phyloP scores from a whole-genome alignment of 2,329 filamentous ascomycete genomes.

The Ceratocystis diversiconidia region DNA sequence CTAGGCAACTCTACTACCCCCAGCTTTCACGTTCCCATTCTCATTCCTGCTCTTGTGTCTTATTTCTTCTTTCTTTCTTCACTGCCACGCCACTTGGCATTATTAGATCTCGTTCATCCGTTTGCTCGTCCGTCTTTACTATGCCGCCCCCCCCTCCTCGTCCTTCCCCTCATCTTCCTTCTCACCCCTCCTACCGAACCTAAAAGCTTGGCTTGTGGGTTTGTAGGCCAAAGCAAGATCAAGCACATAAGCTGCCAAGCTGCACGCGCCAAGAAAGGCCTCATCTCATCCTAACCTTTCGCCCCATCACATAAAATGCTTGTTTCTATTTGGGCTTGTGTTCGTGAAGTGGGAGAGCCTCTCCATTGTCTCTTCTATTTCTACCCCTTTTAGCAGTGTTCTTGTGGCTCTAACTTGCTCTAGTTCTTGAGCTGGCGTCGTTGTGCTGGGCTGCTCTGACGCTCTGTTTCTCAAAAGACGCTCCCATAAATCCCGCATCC shows the following conservation, averaged over 20 bases:
- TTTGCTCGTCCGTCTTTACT: too few relatives aligned
- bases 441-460: too few relatives aligned
- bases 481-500: too few relatives aligned
- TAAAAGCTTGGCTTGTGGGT: not conserved
- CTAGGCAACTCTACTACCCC: not conserved
- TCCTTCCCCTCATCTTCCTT: not conserved
- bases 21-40: not conserved
- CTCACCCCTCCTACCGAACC: not conserved
- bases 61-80: not conserved
- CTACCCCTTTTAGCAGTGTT: not conserved
- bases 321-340: not conserved
- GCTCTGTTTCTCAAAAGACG: too few relatives aligned
- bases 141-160: not conserved
- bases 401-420: too few relatives aligned
- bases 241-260: not conserved
- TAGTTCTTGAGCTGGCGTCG: too few relatives aligned
- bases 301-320: not conserved
- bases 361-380: not conserved
- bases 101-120: too few relatives aligned
- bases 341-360: not conserved
- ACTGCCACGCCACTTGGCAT: not conserved
- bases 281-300: not conserved
- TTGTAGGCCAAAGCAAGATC: not conserved
- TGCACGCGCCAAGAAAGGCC: slow-evolving; percentile 5
- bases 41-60: not conserved